These are phyloP conservation scores for Amaranthus hypochondriacus DNA, from an alignment of 148 eudicot species.

Conservation along the genomic window DNA sequence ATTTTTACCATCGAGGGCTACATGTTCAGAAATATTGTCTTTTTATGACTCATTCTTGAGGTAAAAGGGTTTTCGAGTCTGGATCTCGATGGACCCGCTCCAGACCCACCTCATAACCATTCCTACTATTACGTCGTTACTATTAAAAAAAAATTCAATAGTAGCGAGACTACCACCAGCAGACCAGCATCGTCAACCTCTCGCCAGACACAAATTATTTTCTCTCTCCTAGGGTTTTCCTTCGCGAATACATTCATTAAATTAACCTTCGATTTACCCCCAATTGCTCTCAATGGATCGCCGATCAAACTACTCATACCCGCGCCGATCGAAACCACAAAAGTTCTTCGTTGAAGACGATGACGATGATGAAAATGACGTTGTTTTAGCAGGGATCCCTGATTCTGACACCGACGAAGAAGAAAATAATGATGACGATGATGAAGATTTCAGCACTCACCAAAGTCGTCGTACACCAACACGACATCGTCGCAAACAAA, in stretches of 20 bases:
- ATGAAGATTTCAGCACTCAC: constrained; percentile 29
- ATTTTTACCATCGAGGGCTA: neutral
- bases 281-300: constrained; percentile 17
- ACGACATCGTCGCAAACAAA: constrained; percentile 55
- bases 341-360: constrained; percentile 32
- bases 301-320: constrained; percentile 24
- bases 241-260: too few relatives aligned
- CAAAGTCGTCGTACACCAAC: constrained; percentile 27
- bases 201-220: too few relatives aligned
- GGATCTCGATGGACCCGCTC: too few relatives aligned
- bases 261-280: neutral
- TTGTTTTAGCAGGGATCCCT: constrained; percentile 20
- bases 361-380: constrained; percentile 30
- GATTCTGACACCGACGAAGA: constrained; percentile 29
- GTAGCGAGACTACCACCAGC: too few relatives aligned
- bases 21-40: too few relatives aligned
- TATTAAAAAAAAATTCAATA: too few relatives aligned
- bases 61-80: too few relatives aligned
- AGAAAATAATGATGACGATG: constrained; percentile 27
- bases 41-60: too few relatives aligned
- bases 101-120: too few relatives aligned
- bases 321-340: constrained; percentile 29
- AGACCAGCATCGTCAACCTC: too few relatives aligned
- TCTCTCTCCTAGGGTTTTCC: too few relatives aligned
- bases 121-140: too few relatives aligned